Evolutionary conservation across 2,329 filamentous ascomycete species (phyloP).

Genomic region (Xylaria sp.): DNA sequence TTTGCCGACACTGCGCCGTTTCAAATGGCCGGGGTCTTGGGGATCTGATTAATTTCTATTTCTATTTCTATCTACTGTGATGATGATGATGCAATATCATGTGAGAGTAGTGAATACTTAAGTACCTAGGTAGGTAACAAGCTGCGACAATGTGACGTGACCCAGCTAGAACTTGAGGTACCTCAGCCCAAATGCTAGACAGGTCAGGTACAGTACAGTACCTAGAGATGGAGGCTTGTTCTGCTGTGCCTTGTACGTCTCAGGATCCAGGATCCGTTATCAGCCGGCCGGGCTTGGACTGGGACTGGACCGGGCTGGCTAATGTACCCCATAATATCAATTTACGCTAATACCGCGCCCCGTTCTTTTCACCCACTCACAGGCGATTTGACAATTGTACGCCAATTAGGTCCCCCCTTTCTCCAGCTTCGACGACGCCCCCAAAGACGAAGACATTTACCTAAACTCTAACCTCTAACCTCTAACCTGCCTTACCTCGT

Average conservation of each 20-base stretch:
- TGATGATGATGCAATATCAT: neutral
- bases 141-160: no score
- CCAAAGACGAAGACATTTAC: neutral
- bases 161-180: no score
- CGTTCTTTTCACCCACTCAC: constrained; percentile 14
- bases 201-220: no score
- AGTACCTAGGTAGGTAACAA: no score
- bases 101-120: no score
- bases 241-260: neutral
- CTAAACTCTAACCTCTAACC: no score
- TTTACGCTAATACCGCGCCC: constrained; percentile 13
- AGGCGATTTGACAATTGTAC: constrained; percentile 17
- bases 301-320: constrained; percentile 1
- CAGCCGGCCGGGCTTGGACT: neutral
- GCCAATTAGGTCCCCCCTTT: constrained; percentile 20
- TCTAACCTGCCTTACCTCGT: neutral
- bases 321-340: constrained; percentile 26
- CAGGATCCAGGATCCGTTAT: neutral
- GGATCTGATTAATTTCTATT: neutral
- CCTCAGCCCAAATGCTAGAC: no score
- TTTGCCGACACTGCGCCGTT: neutral
- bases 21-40: neutral
- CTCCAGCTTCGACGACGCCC: constrained; percentile 18
- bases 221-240: neutral
- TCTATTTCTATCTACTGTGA: neutral